Evolutionary conservation across 495 filamentous ascomycete species (phyloP).

Genomic region (Coniosporium apollinis): DNA sequence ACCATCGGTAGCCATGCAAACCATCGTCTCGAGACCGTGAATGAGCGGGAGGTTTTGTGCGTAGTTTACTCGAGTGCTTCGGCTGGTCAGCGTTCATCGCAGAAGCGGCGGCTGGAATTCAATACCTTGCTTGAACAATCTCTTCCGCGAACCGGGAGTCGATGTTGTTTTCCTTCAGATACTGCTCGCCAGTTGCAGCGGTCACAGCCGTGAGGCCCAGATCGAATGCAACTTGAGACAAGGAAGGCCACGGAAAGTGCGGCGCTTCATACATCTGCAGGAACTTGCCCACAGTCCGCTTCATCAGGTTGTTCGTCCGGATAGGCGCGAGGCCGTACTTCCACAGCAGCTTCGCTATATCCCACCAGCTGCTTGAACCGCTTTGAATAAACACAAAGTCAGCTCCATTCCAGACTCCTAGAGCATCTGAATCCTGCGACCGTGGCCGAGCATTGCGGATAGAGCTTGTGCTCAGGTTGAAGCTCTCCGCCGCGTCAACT

Average conservation of each 20-base stretch:
- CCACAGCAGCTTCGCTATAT: conserved; percentile 61
- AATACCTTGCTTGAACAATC: conserved; percentile 76
- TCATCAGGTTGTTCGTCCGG: conserved; percentile 54
- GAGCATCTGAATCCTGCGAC: conserved; percentile 21
- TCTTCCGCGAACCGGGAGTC: conserved; percentile 53
- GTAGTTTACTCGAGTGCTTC: conserved; percentile 91
- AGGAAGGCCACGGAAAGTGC: conserved; percentile 63
- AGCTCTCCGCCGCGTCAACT: conserved; percentile 51
- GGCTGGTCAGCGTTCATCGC: no score
- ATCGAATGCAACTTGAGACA: conserved; percentile 47
- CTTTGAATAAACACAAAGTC: conserved; percentile 52
- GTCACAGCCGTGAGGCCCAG: conserved; percentile 50
- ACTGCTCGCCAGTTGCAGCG: conserved; percentile 50
- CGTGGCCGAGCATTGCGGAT: conserved; percentile 11
- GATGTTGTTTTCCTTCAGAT: conserved; percentile 51
- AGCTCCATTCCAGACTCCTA: conserved; percentile 80
- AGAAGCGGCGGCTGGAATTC: no score
- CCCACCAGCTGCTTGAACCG: conserved; percentile 53
- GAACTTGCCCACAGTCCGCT: conserved; percentile 54
- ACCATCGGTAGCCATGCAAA: conserved; percentile 79
- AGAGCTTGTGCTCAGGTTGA: conserved; percentile 39
- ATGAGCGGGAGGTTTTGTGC: conserved; percentile 72
- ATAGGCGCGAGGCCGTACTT: conserved; percentile 71
- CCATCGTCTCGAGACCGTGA: conserved; percentile 84
- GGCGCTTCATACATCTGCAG: conserved; percentile 66